Conservation (phyloP, 2,329 filamentous ascomycete genomes). For the Trichoderma hamatum region DNA sequence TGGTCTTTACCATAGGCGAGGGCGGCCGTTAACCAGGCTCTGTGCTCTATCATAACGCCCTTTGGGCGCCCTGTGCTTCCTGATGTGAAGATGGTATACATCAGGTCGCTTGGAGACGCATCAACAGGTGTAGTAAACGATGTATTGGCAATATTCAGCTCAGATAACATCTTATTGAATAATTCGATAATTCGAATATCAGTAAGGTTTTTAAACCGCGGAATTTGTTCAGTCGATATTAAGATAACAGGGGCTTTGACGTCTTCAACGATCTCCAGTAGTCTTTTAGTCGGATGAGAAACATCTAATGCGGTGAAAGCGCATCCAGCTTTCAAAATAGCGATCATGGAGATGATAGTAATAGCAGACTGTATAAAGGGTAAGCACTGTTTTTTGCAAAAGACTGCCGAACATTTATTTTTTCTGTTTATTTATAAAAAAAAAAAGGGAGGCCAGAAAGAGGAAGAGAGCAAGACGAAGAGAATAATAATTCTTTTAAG, state of each 20-base stretch:
- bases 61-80: conserved; percentile 36
- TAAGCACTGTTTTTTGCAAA: background rate
- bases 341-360: background rate
- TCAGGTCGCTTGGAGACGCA: background rate
- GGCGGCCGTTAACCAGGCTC: conserved; percentile 26
- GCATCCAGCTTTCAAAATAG: background rate
- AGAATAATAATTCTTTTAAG: background rate
- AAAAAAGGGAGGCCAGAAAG: no score
- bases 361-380: background rate
- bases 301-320: conserved; percentile 1
- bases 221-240: background rate
- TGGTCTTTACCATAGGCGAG: conserved; percentile 3
- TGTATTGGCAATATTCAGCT: background rate
- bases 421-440: no score
- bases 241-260: background rate
- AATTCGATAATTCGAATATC: background rate
- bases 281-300: conserved; percentile 6
- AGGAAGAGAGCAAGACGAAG: background rate
- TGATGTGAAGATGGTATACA: conserved; percentile 33
- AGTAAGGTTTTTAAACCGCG: background rate
- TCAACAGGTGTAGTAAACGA: background rate
- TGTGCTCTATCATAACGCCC: conserved; percentile 33
- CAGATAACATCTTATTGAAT: background rate
- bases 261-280: conserved; percentile 6
- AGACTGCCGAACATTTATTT: no score